Evolutionary conservation across 2,329 filamentous ascomycete genomes (phyloP), one percentile per base, ranked within the genome.

Genomic region (Immersiporthe knoxdaviesiana): DNA sequence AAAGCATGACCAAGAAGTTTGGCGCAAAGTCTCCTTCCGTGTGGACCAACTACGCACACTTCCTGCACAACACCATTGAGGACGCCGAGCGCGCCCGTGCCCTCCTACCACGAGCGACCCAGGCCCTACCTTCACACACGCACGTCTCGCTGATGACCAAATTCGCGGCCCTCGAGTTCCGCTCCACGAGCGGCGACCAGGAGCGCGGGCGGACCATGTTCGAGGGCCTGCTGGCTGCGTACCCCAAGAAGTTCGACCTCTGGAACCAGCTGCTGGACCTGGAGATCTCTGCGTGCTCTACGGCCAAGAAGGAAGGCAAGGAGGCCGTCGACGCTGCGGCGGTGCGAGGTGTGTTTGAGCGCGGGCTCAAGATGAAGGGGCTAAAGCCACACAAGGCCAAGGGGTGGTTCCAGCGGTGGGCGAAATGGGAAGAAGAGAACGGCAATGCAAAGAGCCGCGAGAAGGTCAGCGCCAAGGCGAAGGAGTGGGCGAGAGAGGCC

Each of bases 181-280:
- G 90, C 73, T 95, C 92, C 14, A 80, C 88, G 10, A 88, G 91
- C 75, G 94, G 94, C 67, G 92, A 97, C 75, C 84, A 93, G 2
- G 97, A 99, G 81, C 92, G 93, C 69, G 96, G 96, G 12, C 91
- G 97, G 24, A 99, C 97, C 35, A 91, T 98, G 77, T 98, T 98
- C 75, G 95, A 97, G 79, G 92, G 91, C 52, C 85, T 99, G 11
- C 85, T 99, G 10, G 87, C 89, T 47, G 91, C 91, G 5, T 97
- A 91, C 83, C 93, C 94, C 60, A 97, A 97, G 84, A 92, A 93
- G 78, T 89, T 93, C 70, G 94, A 97, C 78, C 84, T 98, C 65
- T 98, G 95, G 95, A 96, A 93, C 79, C 91, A 97, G 80, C 90
- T 97, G 73, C 82, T 97, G 1, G 94, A 97, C 77, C 85, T 97